phyloP scores from a whole-genome alignment of 176 grass and related monocot species.

The Oryza officinalis region DNA sequence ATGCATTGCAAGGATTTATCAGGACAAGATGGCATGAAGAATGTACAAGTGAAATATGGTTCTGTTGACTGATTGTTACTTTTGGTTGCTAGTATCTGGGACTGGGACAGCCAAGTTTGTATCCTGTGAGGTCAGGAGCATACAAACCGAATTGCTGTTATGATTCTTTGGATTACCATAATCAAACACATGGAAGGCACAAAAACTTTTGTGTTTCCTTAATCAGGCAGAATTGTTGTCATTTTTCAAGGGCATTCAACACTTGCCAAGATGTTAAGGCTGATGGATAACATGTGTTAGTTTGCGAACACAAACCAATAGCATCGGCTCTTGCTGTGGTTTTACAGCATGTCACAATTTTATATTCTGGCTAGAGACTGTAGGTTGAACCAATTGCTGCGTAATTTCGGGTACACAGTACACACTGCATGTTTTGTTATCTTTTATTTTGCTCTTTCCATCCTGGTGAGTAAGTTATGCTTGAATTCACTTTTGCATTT shows the following conservation, averaged over 20 bases:
- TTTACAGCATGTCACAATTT: conserved; percentile 8
- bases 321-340: not conserved
- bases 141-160: not conserved
- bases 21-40: conserved; percentile 14
- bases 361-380: conserved; percentile 15
- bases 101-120: not conserved
- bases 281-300: conserved; percentile 18
- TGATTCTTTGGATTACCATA: conserved; percentile 16
- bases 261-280: conserved; percentile 6
- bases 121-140: conserved; percentile 33
- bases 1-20: conserved; percentile 27
- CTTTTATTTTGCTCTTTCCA: not conserved
- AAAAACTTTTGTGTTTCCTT: not conserved
- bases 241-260: conserved; percentile 1
- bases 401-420: not conserved
- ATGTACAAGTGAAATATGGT: conserved; percentile 20
- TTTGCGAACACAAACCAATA: not conserved
- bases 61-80: conserved; percentile 24
- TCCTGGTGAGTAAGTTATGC: conserved; percentile 29
- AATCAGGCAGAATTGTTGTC: not conserved
- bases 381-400: conserved; percentile 20
- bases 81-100: conserved; percentile 31
- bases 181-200: conserved; percentile 15
- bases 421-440: not conserved
- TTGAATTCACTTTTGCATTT: conserved; percentile 29